These are phyloP conservation scores for Penicillium brevicompactum DNA, from an alignment of 2,329 filamentous ascomycete species.

Conservation along the genomic window DNA sequence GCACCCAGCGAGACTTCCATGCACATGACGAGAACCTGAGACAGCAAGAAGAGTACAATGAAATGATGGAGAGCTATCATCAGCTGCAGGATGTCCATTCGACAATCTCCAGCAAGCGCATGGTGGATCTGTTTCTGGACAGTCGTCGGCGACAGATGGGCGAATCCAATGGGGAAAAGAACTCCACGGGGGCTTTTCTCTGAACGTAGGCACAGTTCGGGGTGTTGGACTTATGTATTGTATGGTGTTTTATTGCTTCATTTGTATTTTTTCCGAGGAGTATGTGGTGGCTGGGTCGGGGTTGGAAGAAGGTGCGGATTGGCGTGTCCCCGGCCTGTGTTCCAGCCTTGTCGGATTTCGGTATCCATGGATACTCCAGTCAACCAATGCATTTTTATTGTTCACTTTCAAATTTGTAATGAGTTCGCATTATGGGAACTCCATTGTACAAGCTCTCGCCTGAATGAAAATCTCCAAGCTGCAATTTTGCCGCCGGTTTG, in stretches of 20 bases:
- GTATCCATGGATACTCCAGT: neutral
- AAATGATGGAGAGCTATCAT: constrained; percentile 19
- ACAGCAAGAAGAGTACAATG: constrained; percentile 17
- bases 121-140: constrained; percentile 43
- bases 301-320: neutral
- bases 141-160: constrained; percentile 33
- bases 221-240: neutral
- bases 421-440: too few species aligned
- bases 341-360: neutral
- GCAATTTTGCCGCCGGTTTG: too few species aligned
- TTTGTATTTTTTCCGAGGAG: neutral
- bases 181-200: constrained; percentile 29
- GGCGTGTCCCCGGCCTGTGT: neutral
- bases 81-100: constrained; percentile 25
- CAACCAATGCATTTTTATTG: neutral
- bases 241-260: neutral
- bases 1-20: constrained; percentile 22
- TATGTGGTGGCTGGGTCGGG: neutral
- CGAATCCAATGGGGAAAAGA: constrained; percentile 18
- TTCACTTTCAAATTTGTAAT: too few species aligned
- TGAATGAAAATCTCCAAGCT: too few species aligned
- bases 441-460: too few species aligned
- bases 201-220: constrained; percentile 12
- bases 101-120: constrained; percentile 37
- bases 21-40: constrained; percentile 35